These are phyloP conservation scores for Chaetomiaceae sp. DNA, from an alignment of 2,329 filamentous ascomycete genomes.

Conservation along the genomic window DNA sequence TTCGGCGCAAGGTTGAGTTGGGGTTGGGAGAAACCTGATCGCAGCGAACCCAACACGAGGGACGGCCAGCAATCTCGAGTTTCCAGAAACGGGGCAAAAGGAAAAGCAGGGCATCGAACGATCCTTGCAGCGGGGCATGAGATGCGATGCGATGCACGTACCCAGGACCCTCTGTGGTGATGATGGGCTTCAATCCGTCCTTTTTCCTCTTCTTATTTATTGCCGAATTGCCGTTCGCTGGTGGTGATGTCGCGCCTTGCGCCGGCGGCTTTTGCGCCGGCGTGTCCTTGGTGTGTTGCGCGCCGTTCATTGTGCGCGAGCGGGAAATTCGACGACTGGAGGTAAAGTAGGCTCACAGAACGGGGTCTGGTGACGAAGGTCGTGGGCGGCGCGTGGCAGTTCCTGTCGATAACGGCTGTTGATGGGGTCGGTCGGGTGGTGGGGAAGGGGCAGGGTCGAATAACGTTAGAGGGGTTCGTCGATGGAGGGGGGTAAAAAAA, in stretches of 20 bases:
- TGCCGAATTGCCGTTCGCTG: conserved; percentile 25
- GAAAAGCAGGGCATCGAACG: conserved; percentile 2
- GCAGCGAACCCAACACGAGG: conserved; percentile 1
- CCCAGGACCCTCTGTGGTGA: conserved; percentile 58
- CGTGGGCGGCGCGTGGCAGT: conserved; percentile 12
- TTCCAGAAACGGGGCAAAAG: background rate
- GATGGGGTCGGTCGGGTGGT: conserved; percentile 6
- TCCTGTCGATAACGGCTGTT: conserved; percentile 5
- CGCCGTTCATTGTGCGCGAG: conserved; percentile 27
- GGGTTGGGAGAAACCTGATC: conserved; percentile 2
- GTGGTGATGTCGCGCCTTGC: conserved; percentile 15
- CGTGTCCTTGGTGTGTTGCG: conserved; percentile 22
- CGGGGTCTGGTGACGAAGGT: conserved; percentile 2
- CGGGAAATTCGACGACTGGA: conserved; percentile 12
- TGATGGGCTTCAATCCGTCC: conserved; percentile 68
- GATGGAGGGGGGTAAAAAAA: too few species aligned
- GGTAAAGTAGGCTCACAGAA: conserved; percentile 9
- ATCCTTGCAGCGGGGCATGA: conserved; percentile 12
- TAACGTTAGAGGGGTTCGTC: conserved; percentile 4
- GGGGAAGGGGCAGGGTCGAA: conserved; percentile 7
- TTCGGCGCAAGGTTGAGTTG: conserved; percentile 11
- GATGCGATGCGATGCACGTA: conserved; percentile 31
- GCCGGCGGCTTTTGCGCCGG: conserved; percentile 21
- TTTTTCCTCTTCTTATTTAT: conserved; percentile 69
- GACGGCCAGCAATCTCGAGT: background rate